phyloP scores from a whole-genome alignment of 805 yeast species.

The Cyberlindnera saturnus region DNA sequence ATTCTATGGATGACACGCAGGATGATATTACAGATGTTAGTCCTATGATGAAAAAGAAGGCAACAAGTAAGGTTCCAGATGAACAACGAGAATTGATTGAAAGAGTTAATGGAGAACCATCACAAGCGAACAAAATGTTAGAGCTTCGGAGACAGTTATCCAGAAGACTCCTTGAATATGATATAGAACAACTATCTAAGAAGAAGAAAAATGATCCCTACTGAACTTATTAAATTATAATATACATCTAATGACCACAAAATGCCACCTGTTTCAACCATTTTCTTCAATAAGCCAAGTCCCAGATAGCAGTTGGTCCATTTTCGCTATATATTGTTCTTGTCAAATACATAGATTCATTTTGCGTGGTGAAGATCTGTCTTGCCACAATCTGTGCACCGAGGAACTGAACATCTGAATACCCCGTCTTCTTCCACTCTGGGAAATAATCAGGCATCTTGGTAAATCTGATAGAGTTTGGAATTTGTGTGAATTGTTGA shows the following conservation, averaged over 20 bases:
- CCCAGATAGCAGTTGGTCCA: slow-evolving; percentile 87
- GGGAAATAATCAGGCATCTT: slow-evolving; percentile 89
- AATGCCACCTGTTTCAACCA: too few species aligned
- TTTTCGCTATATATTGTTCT: slow-evolving; percentile 65
- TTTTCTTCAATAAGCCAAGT: slow-evolving; percentile 29
- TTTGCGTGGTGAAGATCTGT: slow-evolving; percentile 65
- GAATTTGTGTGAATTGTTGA: slow-evolving; percentile 57
- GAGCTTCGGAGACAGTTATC: too few species aligned
- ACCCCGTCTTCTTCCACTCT: slow-evolving; percentile 82
- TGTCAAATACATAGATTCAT: slow-evolving; percentile 58
- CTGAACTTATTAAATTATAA: too few species aligned
- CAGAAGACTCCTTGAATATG: too few species aligned
- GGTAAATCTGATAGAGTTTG: slow-evolving; percentile 61
- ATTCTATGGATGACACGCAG: slow-evolving; percentile 14
- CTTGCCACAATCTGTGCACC: slow-evolving; percentile 88
- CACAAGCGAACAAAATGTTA: too few species aligned
- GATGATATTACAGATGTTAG: slow-evolving; percentile 54
- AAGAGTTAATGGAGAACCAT: background rate
- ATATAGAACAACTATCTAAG: background rate
- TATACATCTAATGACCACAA: too few species aligned
- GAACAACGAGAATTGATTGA: slow-evolving; percentile 1
- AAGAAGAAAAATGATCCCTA: background rate
- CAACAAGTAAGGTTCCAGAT: background rate
- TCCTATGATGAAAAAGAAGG: slow-evolving; percentile 39
- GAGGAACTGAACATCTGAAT: slow-evolving; percentile 70